Base-by-base conservation (phyloP, 768 basidiomycete genomes). In the Mycena olivaceomarginata region DNA sequence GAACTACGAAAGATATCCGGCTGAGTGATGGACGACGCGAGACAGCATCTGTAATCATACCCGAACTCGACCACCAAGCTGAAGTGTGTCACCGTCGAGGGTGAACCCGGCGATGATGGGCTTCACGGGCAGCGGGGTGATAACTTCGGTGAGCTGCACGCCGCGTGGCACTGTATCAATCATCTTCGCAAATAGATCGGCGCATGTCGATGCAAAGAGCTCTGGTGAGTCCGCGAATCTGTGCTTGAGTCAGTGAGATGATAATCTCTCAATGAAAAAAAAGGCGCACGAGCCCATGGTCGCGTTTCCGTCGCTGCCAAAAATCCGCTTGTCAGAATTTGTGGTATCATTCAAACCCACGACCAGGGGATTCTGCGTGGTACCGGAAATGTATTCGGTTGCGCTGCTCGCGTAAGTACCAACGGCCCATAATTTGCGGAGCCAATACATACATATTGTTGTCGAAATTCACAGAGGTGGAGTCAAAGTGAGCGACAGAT, bases 301-400 rank as follows among this genome's bases (percentile, higher is more conserved):
- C 25, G 70, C 80, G 66, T 88, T 87, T 10, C 82, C 82, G 67
- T 88, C 87, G 31, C 82, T 82, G 48, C 48, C 48, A 51, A 51
- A 51, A 16, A 51, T 51, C 15, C 48, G 48, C 48, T 51, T 51
- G 18, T 51, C 48, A 18, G 48, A 51, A 18, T 51, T 51, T 13
- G 48, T 51, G 15, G 48, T 51, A 18, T 51, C 48, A 18, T 51
- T 51, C 15, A 51, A 51, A 13, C 48, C 48, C 5, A 51, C 18
- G 11, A 51, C 48, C 1, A 51, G 16, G 12, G 48, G 48, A 18
- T 51, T 51, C 48, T 51, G 48, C 2, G 48, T 51, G 12, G 83
- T 81, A 10, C 86, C n/a, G 65, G 83, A 80, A 46, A 88, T 82
- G 74, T 86, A 88, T 71, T 86, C 84, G 4, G 83, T 86, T 8